A percentile compares a stretch with the other conserved stretches of the same genome.
Conservation (phyloP, 257 asterid genomes). For the Solanum neorickii region DNA sequence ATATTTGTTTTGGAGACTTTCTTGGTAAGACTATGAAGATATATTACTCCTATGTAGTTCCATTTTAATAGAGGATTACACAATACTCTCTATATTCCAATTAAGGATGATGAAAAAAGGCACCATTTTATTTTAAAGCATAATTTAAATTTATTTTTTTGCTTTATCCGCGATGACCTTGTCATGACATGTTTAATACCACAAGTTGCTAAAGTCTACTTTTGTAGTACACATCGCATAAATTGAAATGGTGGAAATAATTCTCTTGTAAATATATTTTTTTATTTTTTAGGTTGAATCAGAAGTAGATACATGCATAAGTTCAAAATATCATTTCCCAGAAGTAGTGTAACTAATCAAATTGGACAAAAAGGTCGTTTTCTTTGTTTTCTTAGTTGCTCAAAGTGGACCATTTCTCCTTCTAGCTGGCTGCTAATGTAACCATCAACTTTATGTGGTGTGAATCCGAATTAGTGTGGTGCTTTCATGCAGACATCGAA, state of each 20-base stretch:
- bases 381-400: not conserved
- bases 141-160: not conserved
- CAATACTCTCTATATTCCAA: not conserved
- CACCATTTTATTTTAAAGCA: not conserved
- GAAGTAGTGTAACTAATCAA: not conserved
- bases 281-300: not conserved
- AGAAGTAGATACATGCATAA: not conserved
- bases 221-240: not conserved
- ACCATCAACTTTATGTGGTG: not conserved
- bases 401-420: not conserved
- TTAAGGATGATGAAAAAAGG: not conserved
- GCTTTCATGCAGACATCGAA: not conserved
- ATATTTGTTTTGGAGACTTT: not conserved
- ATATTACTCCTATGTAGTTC: not conserved
- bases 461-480: not conserved
- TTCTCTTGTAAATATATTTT: not conserved
- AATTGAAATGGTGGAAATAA: not conserved
- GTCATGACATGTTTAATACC: not conserved
- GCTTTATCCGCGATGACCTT: not conserved
- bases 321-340: not conserved
- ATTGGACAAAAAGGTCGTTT: not conserved
- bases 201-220: not conserved
- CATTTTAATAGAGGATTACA: not conserved
- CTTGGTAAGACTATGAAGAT: not conserved
- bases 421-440: not conserved